Evolutionary conservation across 2,329 filamentous ascomycete genomes (phyloP).

Genomic region (Lasiodiplodia theobromae): DNA sequence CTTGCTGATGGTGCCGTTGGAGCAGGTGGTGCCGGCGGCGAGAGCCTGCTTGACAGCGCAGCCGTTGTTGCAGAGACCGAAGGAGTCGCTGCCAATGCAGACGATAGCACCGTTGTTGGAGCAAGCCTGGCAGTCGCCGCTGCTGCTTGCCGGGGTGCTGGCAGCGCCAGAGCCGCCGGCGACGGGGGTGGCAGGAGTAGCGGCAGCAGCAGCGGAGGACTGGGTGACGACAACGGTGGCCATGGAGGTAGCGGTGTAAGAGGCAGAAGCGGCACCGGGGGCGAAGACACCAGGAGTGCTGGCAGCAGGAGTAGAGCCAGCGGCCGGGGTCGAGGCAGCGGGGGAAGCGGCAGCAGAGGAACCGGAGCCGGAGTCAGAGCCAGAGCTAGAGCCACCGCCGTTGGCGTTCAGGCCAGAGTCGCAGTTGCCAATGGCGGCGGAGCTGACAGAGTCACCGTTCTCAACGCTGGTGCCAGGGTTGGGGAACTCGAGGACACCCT

Average conservation of each 20-base stretch:
- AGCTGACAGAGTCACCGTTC: conserved; percentile 49
- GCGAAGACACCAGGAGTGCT: conserved; percentile 32
- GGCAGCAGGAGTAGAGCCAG: conserved; percentile 32
- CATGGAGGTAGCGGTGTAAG: conserved; percentile 31
- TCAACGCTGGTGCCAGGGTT: conserved; percentile 68
- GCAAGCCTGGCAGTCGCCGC: conserved; percentile 43
- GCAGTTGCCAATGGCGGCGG: conserved; percentile 47
- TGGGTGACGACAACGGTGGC: conserved; percentile 30
- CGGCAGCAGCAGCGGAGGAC: neutral
- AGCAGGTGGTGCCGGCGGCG: conserved; percentile 52
- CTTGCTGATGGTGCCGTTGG: conserved; percentile 42
- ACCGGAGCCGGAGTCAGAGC: conserved; percentile 39
- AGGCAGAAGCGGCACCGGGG: conserved; percentile 28
- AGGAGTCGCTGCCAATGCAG: conserved; percentile 52
- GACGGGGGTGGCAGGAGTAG: conserved; percentile 32
- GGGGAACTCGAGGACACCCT: conserved; percentile 67
- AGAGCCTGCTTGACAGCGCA: conserved; percentile 51
- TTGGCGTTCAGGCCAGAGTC: conserved; percentile 41
- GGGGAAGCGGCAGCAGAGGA: conserved; percentile 30
- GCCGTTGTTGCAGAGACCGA: conserved; percentile 54
- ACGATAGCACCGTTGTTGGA: conserved; percentile 50
- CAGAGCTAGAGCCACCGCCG: conserved; percentile 42
- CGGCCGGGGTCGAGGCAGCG: conserved; percentile 32
- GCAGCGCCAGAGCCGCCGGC: conserved; percentile 31
- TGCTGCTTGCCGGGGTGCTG: conserved; percentile 33